Evolutionary conservation across 176 grass and related monocot species (phyloP).

Genomic region (Bolboschoenus planiculmis): DNA sequence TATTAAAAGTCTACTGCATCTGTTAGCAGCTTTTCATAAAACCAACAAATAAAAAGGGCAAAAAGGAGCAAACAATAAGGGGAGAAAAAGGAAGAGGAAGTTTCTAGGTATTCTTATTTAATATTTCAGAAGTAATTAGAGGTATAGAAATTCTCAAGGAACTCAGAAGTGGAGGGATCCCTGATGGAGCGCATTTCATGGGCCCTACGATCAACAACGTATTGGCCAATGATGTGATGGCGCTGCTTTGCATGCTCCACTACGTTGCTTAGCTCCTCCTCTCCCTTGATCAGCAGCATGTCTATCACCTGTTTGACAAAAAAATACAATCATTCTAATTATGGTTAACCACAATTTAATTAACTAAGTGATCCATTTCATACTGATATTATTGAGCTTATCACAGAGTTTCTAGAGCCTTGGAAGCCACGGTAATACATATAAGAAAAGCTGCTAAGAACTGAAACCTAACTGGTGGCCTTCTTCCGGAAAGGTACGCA

Average conservation of each 20-base stretch:
- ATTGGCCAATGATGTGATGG: conserved; percentile 86
- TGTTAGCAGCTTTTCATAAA: conserved; percentile 4
- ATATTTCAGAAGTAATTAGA: conserved; percentile 70
- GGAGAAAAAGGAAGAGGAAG: neutral
- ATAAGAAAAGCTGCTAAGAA: neutral
- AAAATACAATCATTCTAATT: neutral
- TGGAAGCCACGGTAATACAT: neutral
- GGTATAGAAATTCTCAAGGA: conserved; percentile 83
- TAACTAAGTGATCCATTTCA: neutral
- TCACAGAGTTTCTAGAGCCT: neutral
- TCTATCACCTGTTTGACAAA: conserved; percentile 63
- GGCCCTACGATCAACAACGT: conserved; percentile 56
- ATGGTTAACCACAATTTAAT: neutral
- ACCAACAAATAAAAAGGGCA: neutral
- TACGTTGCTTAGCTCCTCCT: conserved; percentile 81
- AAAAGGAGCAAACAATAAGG: neutral
- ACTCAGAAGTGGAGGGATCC: conserved; percentile 38
- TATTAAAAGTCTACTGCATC: conserved; percentile 16
- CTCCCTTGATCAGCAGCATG: conserved; percentile 84
- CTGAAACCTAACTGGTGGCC: neutral
- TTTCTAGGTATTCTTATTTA: neutral
- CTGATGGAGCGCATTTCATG: conserved; percentile 45
- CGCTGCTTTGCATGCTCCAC: conserved; percentile 84
- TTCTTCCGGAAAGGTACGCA: neutral
- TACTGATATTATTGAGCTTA: neutral